Evolutionary conservation across 768 basidiomycete genomes (phyloP).

Genomic region (Kwoniella shandongensis): DNA sequence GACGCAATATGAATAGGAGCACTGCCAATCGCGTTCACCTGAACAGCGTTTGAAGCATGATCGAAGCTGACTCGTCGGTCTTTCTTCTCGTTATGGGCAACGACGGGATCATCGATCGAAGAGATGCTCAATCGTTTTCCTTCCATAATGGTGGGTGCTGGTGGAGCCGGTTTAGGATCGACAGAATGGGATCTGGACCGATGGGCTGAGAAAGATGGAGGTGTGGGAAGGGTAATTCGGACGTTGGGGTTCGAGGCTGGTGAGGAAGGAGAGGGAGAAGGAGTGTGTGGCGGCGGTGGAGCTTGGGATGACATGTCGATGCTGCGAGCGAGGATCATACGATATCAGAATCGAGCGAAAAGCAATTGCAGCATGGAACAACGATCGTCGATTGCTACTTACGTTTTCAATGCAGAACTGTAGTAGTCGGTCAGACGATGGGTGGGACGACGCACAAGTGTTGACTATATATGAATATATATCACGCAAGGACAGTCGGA

Average conservation of each 20-base stretch:
- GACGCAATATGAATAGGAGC: too few relatives aligned
- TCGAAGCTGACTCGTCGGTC: conserved; percentile 12
- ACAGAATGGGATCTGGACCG: conserved; percentile 4
- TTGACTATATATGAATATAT: too few relatives aligned
- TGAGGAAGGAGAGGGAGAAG: conserved; percentile 3
- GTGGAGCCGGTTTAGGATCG: too few relatives aligned
- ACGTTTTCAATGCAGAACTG: too few relatives aligned
- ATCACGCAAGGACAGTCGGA: too few relatives aligned
- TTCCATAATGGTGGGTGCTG: background rate
- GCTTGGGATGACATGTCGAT: conserved; percentile 3
- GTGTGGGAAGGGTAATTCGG: conserved; percentile 36
- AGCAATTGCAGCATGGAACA: too few relatives aligned
- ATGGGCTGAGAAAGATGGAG: conserved; percentile 38
- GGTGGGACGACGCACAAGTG: too few relatives aligned
- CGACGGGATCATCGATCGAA: conserved; percentile 8
- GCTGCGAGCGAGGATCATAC: too few relatives aligned
- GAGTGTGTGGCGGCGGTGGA: background rate
- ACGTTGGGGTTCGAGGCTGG: conserved; percentile 22
- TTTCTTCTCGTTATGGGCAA: conserved; percentile 2
- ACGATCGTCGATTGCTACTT: too few relatives aligned
- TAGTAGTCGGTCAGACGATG: too few relatives aligned
- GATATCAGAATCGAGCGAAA: too few relatives aligned
- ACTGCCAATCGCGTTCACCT: background rate
- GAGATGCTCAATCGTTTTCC: conserved; percentile 18
- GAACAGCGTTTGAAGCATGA: background rate